Conservation (phyloP, 2,329 filamentous ascomycete species). For the Colletotrichum sojae region DNA sequence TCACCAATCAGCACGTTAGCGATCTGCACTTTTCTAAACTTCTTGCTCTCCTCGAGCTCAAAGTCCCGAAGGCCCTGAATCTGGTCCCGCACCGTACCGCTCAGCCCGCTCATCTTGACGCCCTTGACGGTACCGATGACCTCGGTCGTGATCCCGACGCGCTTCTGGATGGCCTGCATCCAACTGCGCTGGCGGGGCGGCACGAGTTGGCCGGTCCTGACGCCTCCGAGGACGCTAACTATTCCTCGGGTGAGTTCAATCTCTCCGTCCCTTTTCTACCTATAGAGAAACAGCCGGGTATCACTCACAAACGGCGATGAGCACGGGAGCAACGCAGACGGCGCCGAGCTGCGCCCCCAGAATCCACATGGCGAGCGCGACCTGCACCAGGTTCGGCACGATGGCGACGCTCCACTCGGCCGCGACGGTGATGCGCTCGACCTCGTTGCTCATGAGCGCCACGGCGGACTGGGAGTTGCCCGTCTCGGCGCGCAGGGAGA, state of each 20-base stretch:
- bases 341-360: constrained; percentile 53
- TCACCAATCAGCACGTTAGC: constrained; percentile 18
- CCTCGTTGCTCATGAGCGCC: constrained; percentile 48
- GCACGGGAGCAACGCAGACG: constrained; percentile 56
- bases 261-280: no score
- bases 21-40: constrained; percentile 24
- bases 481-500: constrained; percentile 38
- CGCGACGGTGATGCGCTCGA: constrained; percentile 45
- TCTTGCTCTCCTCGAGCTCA: constrained; percentile 43
- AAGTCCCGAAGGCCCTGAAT: constrained; percentile 42
- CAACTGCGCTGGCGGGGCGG: constrained; percentile 48
- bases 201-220: background rate
- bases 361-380: constrained; percentile 47
- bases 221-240: background rate
- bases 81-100: constrained; percentile 50
- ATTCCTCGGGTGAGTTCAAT: background rate
- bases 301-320: constrained; percentile 50
- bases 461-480: constrained; percentile 42
- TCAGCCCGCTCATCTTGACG: constrained; percentile 65
- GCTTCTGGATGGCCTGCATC: constrained; percentile 64
- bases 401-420: constrained; percentile 43
- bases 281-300: no score
- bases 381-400: constrained; percentile 38
- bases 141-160: constrained; percentile 63
- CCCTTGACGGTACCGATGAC: constrained; percentile 65